Base-by-base conservation (phyloP, 1,139 yeast species). In the Zygoascus hellenicus region DNA sequence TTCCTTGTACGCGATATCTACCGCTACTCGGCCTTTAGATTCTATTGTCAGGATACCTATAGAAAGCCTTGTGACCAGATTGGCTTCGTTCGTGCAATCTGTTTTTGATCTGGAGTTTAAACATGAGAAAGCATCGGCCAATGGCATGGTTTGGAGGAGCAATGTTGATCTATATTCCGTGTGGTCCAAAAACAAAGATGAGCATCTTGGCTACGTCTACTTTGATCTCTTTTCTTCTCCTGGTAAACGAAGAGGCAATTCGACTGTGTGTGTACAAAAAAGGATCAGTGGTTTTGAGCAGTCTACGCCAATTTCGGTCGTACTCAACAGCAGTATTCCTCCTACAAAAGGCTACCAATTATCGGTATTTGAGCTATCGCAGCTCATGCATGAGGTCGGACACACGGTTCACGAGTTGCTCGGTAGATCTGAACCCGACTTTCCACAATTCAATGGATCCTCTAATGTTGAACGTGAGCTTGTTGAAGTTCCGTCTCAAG, bases 401-500 rank as follows among this genome's bases (percentile, higher is more conserved):
- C 46, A 43, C 29, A 16, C 34, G 2, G n/a, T 43, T 22, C 46
- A 43, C 31, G 46, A 43, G 19, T 36, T 35, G 7, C 32, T 43
- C 17, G 46, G 46, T 3, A 11, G n/a, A 6, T 33, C 16, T 7
- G 29, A 16, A 9, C 34, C 39, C n/a, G 36, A 31, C 19, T 28
- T 29, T 10, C 41, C 40, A 11, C 40, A 43, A n/a, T 43, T 43
- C 22, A 43, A 31, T 30, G 46, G 46, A 4, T 36, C 41, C 13
- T 33, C 14, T 10, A 43, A 30, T 31, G 13, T 36, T 15, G 34
- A 36, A 40, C 74, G 92, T 74, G 95, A 87, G 67, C 86, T 85
- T 66, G 94, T 86, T 43, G 95, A 87, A 65, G 86, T 92, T 36
- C 95, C 95, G 19, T 85, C 95, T 1, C 95, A 86, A 67, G 78